phyloP scores from a whole-genome alignment of 441 rosid species.

The Corymbia calophylla region DNA sequence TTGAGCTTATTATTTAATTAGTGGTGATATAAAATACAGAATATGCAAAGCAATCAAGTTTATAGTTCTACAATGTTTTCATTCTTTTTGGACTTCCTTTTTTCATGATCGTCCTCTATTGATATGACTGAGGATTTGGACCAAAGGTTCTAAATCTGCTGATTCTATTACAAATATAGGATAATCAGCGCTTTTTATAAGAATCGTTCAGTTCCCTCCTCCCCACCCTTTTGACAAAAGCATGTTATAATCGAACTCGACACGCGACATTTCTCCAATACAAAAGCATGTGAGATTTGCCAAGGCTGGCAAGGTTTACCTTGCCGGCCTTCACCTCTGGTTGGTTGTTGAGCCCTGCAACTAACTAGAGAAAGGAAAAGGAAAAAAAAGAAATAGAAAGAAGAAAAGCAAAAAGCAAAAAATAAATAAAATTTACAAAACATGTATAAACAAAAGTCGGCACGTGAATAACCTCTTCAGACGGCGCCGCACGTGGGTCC shows the following conservation, averaged over 20 bases:
- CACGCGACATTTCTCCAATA: background rate
- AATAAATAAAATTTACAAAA: too few species aligned
- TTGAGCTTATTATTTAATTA: background rate
- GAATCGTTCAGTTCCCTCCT: background rate
- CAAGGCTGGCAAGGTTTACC: too few species aligned
- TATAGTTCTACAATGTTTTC: background rate
- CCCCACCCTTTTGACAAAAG: background rate
- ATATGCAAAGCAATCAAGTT: background rate
- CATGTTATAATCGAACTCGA: background rate
- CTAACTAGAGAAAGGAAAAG: too few species aligned
- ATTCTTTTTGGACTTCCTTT: background rate
- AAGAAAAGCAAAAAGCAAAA: too few species aligned
- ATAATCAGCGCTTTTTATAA: background rate
- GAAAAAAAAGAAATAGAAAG: too few species aligned
- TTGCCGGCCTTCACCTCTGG: too few species aligned
- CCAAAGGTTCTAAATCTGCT: background rate
- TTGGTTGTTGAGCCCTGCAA: too few species aligned
- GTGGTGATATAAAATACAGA: background rate
- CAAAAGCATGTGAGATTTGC: too few species aligned
- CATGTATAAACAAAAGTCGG: background rate
- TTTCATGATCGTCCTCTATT: accelerated
- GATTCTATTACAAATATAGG: background rate
- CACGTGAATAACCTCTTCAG: background rate
- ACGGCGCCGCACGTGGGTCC: background rate
- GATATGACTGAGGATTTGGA: background rate